Base-by-base conservation (phyloP, 257 asterid species). In the Ilex aquifolium region DNA sequence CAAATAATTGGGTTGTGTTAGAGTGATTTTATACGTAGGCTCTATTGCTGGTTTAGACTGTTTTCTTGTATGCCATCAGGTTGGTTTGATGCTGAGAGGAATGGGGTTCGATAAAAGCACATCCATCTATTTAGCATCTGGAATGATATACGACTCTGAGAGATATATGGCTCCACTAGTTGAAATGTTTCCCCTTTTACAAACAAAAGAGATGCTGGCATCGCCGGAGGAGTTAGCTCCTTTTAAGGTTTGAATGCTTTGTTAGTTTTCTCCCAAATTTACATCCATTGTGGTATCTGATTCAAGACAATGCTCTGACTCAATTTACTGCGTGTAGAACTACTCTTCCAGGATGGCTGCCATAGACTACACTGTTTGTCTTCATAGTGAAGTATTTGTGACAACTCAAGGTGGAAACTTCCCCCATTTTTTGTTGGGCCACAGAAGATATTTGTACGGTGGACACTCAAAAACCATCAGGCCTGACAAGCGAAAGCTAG, bases 331-430 rank as follows among this genome's bases (percentile, higher is more conserved):
- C 64, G 76, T 69, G 57, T 82, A 93, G 99, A 85, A 87, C 65
- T 87, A 83, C 79, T 93, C 99, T 39, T 90, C 99, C 65, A 80
- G 97, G 84, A 82, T 93, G 97, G 99, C 99, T 83, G 99, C 99
- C 32, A 76, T 93, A 76, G 99, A 93, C 80, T 93, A 93, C 78
- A 88, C 97, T 7, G 96, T 93, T 74, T 87, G 99, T 80, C 97
- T 93, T 74, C 95, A 93, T 65, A 87, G 99, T 74, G 99, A 93
- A 80, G 99, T 93, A 69, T 93, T 93, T 76, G 99, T 90, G 55
- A 87, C 97, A 32, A 93, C 99, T 59, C 99, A 93, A 77, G 99
- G 99, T 57, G 99, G 99, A 52, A 93, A 93, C 71, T 93, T 93
- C 63, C 99, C 97, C 32, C 99, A 93, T 66, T 93, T 93, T 72